Evolutionary conservation across 192 early-diverging fungal genomes (phyloP).

Genomic region (Umbelopsis isabellina): DNA sequence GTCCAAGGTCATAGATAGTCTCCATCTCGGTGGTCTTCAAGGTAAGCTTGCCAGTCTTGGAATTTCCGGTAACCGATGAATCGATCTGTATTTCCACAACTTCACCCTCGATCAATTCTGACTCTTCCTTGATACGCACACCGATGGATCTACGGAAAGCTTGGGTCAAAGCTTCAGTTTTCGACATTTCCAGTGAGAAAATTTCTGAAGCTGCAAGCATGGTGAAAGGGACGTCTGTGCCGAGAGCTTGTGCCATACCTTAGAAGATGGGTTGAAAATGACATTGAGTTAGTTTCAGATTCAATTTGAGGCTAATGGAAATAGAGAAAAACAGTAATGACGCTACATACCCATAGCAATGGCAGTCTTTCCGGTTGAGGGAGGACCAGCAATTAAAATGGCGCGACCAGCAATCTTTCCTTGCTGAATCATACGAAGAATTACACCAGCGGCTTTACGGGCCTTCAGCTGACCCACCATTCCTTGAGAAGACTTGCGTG

Average conservation of each 20-base stretch:
- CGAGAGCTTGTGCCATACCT: slow-evolving; percentile 68
- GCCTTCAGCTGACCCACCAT: slow-evolving; percentile 98
- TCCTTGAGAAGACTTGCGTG: slow-evolving; percentile 83
- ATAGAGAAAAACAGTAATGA: not conserved
- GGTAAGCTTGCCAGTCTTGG: slow-evolving; percentile 97
- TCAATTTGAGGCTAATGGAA: not conserved
- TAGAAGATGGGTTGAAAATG: no score
- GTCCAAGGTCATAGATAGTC: slow-evolving; percentile 97
- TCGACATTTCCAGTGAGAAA: slow-evolving; percentile 98
- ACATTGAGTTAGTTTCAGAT: no score
- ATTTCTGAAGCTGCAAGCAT: slow-evolving; percentile 98
- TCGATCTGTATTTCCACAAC: slow-evolving; percentile 99
- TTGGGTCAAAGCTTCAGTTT: slow-evolving; percentile 97
- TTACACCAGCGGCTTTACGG: slow-evolving; percentile 94
- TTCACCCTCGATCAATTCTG: slow-evolving; percentile 98
- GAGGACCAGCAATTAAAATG: slow-evolving; percentile 97
- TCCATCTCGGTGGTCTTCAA: slow-evolving; percentile 99
- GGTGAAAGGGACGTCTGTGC: slow-evolving; percentile 95
- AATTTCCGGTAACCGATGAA: slow-evolving; percentile 85
- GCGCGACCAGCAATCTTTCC: slow-evolving; percentile 97
- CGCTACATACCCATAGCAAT: slow-evolving; percentile 91
- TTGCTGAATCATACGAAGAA: slow-evolving; percentile 96
- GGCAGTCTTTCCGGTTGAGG: slow-evolving; percentile 98
- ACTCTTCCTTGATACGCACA: slow-evolving; percentile 98
- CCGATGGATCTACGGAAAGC: slow-evolving; percentile 97